Percentiles rank a stretch among this genome's conserved stretches.
These are phyloP conservation scores for Pyrenopolyporus hunteri DNA, from an alignment of 495 filamentous ascomycete species.

Conservation along the genomic window DNA sequence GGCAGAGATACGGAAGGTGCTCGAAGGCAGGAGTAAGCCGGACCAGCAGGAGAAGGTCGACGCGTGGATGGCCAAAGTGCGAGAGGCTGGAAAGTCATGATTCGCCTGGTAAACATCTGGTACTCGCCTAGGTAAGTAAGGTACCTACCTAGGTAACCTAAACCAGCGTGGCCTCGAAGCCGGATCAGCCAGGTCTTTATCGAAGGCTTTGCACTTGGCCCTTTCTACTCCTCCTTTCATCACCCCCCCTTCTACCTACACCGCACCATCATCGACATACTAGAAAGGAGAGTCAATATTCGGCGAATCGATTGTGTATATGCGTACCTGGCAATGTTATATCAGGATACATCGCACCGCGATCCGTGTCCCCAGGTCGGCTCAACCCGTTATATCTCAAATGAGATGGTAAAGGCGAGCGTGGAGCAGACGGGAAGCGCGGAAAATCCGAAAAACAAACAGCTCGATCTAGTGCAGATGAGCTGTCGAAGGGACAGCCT, in stretches of 20 bases:
- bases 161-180: too few species aligned
- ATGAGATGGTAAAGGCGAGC: not conserved
- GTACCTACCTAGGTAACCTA: too few species aligned
- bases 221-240: not conserved
- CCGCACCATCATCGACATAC: not conserved
- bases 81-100: conserved; percentile 67
- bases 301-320: not conserved
- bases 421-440: conserved; percentile 9
- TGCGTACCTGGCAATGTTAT: not conserved
- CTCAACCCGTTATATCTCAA: not conserved
- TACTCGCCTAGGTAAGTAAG: not conserved
- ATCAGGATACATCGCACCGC: not conserved
- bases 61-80: conserved; percentile 70
- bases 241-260: not conserved
- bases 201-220: too few species aligned
- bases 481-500: not conserved
- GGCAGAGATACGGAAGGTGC: conserved; percentile 42
- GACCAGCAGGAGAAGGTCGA: conserved; percentile 62
- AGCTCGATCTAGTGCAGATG: conserved; percentile 27
- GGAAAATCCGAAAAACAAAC: not conserved
- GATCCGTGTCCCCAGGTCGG: not conserved
- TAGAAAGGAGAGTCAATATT: not conserved
- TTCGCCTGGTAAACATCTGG: not conserved
- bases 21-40: conserved; percentile 29
- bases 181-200: too few species aligned